Evolutionary conservation across 1,284 basidiomycete genomes (phyloP).

Genomic region (Psilocybe mexicana): DNA sequence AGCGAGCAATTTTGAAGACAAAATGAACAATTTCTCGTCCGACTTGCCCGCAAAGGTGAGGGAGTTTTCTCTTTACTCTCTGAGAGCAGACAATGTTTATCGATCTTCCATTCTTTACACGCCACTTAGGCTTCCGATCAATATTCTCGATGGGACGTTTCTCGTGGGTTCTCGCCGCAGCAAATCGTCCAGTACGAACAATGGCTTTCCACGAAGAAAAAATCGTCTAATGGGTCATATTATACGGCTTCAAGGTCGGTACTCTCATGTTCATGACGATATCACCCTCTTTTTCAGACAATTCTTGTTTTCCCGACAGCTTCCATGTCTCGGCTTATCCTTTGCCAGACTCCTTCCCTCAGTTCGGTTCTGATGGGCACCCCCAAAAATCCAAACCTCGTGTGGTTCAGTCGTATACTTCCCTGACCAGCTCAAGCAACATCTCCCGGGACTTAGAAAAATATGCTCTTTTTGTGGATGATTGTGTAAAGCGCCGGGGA

Average conservation of each 20-base stretch:
- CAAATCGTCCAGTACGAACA: constrained; percentile 38
- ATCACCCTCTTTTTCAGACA: not conserved
- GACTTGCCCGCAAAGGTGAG: constrained; percentile 24
- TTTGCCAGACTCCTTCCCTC: constrained; percentile 52
- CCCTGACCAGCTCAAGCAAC: constrained; percentile 33
- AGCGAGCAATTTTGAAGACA: constrained; percentile 31
- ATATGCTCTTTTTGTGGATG: constrained; percentile 47
- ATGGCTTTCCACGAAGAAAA: constrained; percentile 31
- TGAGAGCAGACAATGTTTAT: not conserved
- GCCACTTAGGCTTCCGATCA: constrained; percentile 18
- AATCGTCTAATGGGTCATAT: constrained; percentile 31
- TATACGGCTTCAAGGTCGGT: constrained; percentile 34
- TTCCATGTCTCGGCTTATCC: constrained; percentile 47
- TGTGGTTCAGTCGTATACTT: constrained; percentile 34
- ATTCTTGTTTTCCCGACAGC: constrained; percentile 26
- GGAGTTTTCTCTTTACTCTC: constrained; percentile 3
- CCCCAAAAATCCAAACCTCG: constrained; percentile 16
- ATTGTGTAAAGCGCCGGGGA: constrained; percentile 33
- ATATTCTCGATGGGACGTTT: constrained; percentile 51
- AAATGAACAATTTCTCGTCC: constrained; percentile 48
- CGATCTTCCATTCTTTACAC: not conserved
- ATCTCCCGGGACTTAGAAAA: constrained; percentile 37
- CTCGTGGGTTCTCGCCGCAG: constrained; percentile 51
- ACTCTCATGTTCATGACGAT: not conserved
- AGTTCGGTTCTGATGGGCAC: constrained; percentile 3